These are phyloP conservation scores for Talaromyces sp. DNA, from an alignment of 2,329 filamentous ascomycete genomes.

Conservation along the genomic window DNA sequence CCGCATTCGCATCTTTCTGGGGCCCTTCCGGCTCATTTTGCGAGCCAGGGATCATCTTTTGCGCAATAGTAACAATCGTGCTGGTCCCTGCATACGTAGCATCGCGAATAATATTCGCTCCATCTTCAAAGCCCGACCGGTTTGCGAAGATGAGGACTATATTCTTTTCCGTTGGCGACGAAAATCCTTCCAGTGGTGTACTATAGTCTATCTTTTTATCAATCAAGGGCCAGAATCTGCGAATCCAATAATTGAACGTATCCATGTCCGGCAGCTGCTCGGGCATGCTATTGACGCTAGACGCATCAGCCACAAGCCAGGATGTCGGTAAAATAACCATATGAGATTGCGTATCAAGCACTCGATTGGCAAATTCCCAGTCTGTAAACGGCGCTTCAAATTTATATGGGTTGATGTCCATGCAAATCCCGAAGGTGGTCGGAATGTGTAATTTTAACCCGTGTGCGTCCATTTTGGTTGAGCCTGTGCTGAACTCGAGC, in stretches of 20 bases:
- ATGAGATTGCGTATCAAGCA: slow-evolving; percentile 43
- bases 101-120: slow-evolving; percentile 25
- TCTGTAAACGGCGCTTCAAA: slow-evolving; percentile 54
- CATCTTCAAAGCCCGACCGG: slow-evolving; percentile 38
- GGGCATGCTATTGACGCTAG: slow-evolving; percentile 43
- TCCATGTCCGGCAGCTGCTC: slow-evolving; percentile 50
- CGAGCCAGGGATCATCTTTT: slow-evolving; percentile 17
- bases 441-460: slow-evolving; percentile 21
- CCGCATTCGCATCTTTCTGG: background rate
- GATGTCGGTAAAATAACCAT: slow-evolving; percentile 60
- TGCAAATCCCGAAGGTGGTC: slow-evolving; percentile 46
- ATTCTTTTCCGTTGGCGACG: slow-evolving; percentile 22
- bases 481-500: slow-evolving; percentile 14
- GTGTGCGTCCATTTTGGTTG: background rate
- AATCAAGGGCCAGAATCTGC: slow-evolving; percentile 52
- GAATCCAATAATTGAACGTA: slow-evolving; percentile 60
- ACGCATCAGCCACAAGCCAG: slow-evolving; percentile 52
- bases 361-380: slow-evolving; percentile 58
- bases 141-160: slow-evolving; percentile 45
- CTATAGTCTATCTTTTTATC: slow-evolving; percentile 22
- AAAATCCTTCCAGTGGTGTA: slow-evolving; percentile 9
- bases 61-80: slow-evolving; percentile 37
- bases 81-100: slow-evolving; percentile 47
- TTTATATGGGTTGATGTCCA: slow-evolving; percentile 58
- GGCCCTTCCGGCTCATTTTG: slow-evolving; percentile 12